Percentiles rank a stretch among this genome's conserved stretches.
Evolutionary conservation across 768 basidiomycete species (phyloP).

Genomic region (Hygrocybe coccinea): DNA sequence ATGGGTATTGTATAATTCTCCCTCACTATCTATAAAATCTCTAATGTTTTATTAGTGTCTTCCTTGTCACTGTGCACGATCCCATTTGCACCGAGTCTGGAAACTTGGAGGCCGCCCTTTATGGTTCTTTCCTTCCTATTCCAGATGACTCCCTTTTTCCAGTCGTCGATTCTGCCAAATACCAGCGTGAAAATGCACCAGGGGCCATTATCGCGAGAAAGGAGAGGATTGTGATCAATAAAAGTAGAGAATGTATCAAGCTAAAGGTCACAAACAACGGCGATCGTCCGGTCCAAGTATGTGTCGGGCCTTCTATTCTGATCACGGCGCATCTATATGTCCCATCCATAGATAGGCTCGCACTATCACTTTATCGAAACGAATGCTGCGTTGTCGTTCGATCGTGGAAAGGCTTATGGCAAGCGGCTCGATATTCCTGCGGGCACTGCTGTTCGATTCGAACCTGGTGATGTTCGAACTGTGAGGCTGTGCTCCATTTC

Average conservation of each 20-base stretch:
- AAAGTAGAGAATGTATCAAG: slow-evolving; percentile 60
- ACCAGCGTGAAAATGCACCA: slow-evolving; percentile 53
- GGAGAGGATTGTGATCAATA: slow-evolving; percentile 69
- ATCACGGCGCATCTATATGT: slow-evolving; percentile 2
- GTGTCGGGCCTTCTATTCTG: slow-evolving; percentile 14
- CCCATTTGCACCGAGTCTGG: slow-evolving; percentile 85
- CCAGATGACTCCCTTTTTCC: slow-evolving; percentile 68
- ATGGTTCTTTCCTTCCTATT: slow-evolving; percentile 87
- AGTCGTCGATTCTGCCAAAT: slow-evolving; percentile 41
- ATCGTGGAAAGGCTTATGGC: slow-evolving; percentile 74
- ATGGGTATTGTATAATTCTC: slow-evolving; percentile 53
- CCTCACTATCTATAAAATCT: neutral
- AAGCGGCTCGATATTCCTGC: slow-evolving; percentile 89
- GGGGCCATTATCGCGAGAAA: slow-evolving; percentile 71
- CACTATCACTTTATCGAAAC: slow-evolving; percentile 95
- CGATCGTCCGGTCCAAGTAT: slow-evolving; percentile 87
- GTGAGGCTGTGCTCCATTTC: slow-evolving; percentile 77
- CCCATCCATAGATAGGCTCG: slow-evolving; percentile 65
- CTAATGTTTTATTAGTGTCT: slow-evolving; percentile 49
- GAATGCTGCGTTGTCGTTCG: slow-evolving; percentile 75
- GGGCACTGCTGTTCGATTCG: slow-evolving; percentile 94
- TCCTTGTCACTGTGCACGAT: slow-evolving; percentile 96
- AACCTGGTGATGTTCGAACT: slow-evolving; percentile 85
- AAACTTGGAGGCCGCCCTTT: slow-evolving; percentile 77
- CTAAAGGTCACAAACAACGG: slow-evolving; percentile 85